phyloP scores from a whole-genome alignment of 1,284 basidiomycete genomes.

The Malassezia sympodialis region DNA sequence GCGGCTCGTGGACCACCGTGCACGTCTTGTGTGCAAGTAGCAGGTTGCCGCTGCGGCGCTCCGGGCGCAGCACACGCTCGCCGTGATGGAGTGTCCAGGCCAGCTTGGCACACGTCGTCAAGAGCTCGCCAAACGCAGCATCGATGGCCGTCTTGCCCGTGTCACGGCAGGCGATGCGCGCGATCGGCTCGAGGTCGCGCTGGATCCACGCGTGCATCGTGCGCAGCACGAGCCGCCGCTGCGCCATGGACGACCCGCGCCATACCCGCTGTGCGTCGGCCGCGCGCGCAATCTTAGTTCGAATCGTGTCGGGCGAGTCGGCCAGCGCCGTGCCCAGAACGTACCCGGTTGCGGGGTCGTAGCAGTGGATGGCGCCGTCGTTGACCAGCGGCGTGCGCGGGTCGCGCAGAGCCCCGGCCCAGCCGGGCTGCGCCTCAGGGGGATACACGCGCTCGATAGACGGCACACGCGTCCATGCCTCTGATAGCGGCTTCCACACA shows the following conservation, averaged over 20 bases:
- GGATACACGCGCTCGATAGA: constrained; percentile 18
- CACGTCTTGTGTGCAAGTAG: constrained; percentile 71
- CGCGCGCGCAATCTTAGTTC: constrained; percentile 61
- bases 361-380: constrained; percentile 64
- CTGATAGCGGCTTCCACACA: neutral
- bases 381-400: constrained; percentile 1
- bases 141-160: constrained; percentile 74
- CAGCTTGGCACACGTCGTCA: constrained; percentile 40
- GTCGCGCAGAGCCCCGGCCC: constrained; percentile 22
- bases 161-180: constrained; percentile 80
- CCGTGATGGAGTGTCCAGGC: constrained; percentile 35
- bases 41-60: constrained; percentile 55
- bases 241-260: constrained; percentile 62
- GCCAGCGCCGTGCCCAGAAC: constrained; percentile 64
- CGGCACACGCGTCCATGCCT: neutral
- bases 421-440: constrained; percentile 22
- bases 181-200: constrained; percentile 72
- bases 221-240: constrained; percentile 68
- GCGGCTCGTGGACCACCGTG: constrained; percentile 74
- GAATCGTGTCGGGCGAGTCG: constrained; percentile 61
- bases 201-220: constrained; percentile 83
- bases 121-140: constrained; percentile 52
- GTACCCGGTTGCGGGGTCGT: constrained; percentile 75
- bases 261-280: constrained; percentile 62
- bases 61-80: constrained; percentile 24